Percentiles rank a stretch among this genome's conserved stretches.
Conservation (phyloP, 179 eudicot species). For the Monotropa hypopitys region DNA sequence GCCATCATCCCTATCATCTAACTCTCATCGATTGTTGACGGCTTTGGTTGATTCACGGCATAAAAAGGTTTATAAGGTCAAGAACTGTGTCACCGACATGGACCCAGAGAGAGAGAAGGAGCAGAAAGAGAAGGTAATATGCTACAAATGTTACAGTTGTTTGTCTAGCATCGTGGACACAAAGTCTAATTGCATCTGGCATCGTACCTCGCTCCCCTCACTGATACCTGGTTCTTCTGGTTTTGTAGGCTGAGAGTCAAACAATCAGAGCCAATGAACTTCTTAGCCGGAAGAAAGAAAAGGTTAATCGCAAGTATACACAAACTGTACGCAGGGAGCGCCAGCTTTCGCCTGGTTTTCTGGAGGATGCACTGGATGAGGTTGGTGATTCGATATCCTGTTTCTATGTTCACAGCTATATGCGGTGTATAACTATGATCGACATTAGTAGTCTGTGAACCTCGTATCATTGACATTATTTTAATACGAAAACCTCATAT, state of each 20-base stretch:
- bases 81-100: slow-evolving; percentile 89
- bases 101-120: slow-evolving; percentile 99
- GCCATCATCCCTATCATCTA: slow-evolving; percentile 92
- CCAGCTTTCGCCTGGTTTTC: slow-evolving; percentile 95
- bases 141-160: not conserved
- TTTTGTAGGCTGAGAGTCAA: slow-evolving; percentile 80
- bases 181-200: not conserved
- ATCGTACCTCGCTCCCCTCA: too few relatives aligned
- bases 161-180: slow-evolving; percentile 4
- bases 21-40: slow-evolving; percentile 86
- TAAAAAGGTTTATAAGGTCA: slow-evolving; percentile 84
- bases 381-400: slow-evolving; percentile 18
- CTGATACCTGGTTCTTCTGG: not conserved
- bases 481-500: not conserved
- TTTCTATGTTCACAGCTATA: not conserved
- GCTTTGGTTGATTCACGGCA: slow-evolving; percentile 94
- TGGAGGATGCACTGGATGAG: slow-evolving; percentile 95
- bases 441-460: not conserved
- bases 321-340: slow-evolving; percentile 79
- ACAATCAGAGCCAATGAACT: slow-evolving; percentile 72
- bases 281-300: slow-evolving; percentile 80
- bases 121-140: slow-evolving; percentile 65
- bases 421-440: not conserved
- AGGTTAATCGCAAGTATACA: slow-evolving; percentile 76
- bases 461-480: not conserved